These are phyloP conservation scores for Penicillium flavigenum DNA, from an alignment of 495 filamentous ascomycete species.

Conservation along the genomic window DNA sequence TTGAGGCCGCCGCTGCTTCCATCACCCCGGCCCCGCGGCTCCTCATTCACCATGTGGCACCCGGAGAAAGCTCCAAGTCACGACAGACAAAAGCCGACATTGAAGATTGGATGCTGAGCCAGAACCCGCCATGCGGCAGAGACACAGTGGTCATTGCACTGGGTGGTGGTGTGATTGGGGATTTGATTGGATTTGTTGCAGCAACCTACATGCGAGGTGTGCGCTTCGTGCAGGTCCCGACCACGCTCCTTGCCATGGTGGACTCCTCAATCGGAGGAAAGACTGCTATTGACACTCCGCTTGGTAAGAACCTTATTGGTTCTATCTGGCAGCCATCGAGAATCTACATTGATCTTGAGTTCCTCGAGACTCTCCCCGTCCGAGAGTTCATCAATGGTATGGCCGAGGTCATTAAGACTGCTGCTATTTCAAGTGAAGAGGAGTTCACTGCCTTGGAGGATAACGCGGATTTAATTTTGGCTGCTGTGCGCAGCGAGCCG, in stretches of 20 bases:
- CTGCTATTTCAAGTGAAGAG: constrained; percentile 87
- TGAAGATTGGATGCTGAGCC: constrained; percentile 94
- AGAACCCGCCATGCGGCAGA: constrained; percentile 73
- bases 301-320: constrained; percentile 94
- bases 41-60: constrained; percentile 81
- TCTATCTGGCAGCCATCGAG: constrained; percentile 94
- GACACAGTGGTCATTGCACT: constrained; percentile 94
- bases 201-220: constrained; percentile 98
- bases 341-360: constrained; percentile 91
- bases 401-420: constrained; percentile 98
- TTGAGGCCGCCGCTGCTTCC: constrained; percentile 54
- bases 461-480: constrained; percentile 72
- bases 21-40: constrained; percentile 62
- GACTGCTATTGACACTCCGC: constrained; percentile 95
- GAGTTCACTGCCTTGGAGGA: constrained; percentile 86
- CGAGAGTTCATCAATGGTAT: constrained; percentile 98
- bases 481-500: constrained; percentile 61
- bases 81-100: constrained; percentile 90
- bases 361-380: constrained; percentile 86
- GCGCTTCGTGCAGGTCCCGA: constrained; percentile 93
- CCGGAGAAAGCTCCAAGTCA: constrained; percentile 91
- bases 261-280: constrained; percentile 98
- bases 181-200: constrained; percentile 95
- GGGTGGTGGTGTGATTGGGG: constrained; percentile 96
- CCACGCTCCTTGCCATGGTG: constrained; percentile 93